These are phyloP conservation scores for Mortierella sp. DNA, from an alignment of 371 early-diverging fungal genomes.

Conservation along the genomic window DNA sequence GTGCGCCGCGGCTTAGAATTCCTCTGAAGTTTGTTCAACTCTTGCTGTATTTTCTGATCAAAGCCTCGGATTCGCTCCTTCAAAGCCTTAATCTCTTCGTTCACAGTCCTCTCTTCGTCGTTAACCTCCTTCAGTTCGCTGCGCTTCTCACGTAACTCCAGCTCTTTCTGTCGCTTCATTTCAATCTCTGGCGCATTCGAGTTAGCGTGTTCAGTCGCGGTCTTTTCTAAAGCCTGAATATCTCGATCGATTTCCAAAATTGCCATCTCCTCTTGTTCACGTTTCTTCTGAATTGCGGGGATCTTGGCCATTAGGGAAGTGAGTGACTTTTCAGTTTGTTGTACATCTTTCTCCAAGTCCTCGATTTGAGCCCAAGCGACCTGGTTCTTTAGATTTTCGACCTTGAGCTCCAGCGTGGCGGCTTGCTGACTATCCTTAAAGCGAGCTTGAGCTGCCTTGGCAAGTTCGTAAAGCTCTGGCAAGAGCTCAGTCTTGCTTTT, in stretches of 20 bases:
- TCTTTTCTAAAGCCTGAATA: constrained; percentile 40
- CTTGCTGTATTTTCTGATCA: constrained; percentile 56
- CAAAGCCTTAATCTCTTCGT: constrained; percentile 33
- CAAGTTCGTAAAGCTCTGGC: constrained; percentile 72
- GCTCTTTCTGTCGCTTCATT: constrained; percentile 27
- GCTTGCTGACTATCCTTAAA: constrained; percentile 77
- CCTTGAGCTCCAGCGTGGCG: constrained; percentile 68
- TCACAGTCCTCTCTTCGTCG: constrained; percentile 40
- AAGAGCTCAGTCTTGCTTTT: constrained; percentile 70
- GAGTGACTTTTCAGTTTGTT: constrained; percentile 50
- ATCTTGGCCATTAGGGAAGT: constrained; percentile 41
- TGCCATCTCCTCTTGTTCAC: constrained; percentile 38
- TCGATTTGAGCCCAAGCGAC: constrained; percentile 85
- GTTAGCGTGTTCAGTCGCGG: constrained; percentile 25
- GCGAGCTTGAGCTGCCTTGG: constrained; percentile 70
- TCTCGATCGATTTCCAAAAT: constrained; percentile 44
- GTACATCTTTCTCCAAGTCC: constrained; percentile 63
- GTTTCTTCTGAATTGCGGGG: constrained; percentile 61
- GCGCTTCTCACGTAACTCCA: constrained; percentile 27
- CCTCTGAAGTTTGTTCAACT: constrained; percentile 51
- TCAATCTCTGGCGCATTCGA: constrained; percentile 46
- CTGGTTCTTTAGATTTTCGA: constrained; percentile 75
- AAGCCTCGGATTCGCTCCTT: constrained; percentile 38
- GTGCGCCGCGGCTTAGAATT: constrained; percentile 57
- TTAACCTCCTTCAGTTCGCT: constrained; percentile 28